A percentile compares a stretch with the other conserved stretches of the same genome.
These are phyloP conservation scores for Triticum timopheevii DNA, from an alignment of 176 grass and related monocot genomes.

Conservation along the genomic window DNA sequence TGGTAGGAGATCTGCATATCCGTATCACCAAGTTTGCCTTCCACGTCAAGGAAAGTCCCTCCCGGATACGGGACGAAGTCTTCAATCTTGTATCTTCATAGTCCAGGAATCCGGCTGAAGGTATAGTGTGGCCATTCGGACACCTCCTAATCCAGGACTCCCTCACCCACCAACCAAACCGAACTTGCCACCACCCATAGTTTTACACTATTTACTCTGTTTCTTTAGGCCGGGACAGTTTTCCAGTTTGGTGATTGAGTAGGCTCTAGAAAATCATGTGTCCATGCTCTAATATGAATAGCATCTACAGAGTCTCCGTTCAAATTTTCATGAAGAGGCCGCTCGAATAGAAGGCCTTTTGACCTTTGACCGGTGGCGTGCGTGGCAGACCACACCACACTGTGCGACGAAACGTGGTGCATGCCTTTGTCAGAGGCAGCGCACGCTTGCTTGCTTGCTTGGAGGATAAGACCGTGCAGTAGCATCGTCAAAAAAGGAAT, in stretches of 20 bases:
- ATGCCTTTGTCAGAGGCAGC: conserved; percentile 8
- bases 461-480: not conserved
- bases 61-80: too few species aligned
- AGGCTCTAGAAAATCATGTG: not conserved
- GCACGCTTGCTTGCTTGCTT: conserved; percentile 6
- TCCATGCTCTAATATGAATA: not conserved
- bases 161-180: too few species aligned
- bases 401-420: not conserved
- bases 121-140: too few species aligned
- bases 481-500: conserved; percentile 45
- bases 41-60: too few species aligned
- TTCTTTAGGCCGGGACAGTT: not conserved
- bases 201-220: too few species aligned
- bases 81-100: too few species aligned
- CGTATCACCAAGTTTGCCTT: too few species aligned
- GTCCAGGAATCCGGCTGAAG: too few species aligned
- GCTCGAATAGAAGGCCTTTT: not conserved
- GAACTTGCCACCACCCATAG: too few species aligned
- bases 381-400: not conserved
- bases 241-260: not conserved
- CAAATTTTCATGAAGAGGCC: not conserved
- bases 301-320: not conserved
- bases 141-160: too few species aligned
- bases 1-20: too few species aligned
- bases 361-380: not conserved